These are phyloP conservation scores for Cicer judaicum DNA, from an alignment of 306 rosid species.

Conservation along the genomic window DNA sequence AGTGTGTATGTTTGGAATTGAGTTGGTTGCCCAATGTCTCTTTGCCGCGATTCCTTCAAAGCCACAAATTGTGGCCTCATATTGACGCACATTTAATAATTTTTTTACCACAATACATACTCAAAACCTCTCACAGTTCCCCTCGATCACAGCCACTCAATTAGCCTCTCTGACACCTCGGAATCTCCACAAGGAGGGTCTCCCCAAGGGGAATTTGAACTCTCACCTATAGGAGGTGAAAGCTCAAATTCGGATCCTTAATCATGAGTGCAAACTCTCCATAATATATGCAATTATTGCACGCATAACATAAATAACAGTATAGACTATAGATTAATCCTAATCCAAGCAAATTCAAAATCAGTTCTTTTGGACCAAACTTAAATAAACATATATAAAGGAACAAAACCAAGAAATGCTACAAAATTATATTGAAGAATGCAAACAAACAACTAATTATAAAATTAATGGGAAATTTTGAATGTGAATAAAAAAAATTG, in stretches of 20 bases:
- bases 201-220: background rate
- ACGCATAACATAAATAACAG: background rate
- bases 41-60: too few relatives aligned
- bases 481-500: background rate
- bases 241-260: background rate
- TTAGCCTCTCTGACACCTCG: too few relatives aligned
- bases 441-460: background rate
- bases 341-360: constrained; percentile 21
- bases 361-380: background rate
- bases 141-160: too few relatives aligned
- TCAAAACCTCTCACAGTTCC: too few relatives aligned
- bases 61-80: too few relatives aligned
- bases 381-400: background rate
- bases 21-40: too few relatives aligned
- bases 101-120: too few relatives aligned
- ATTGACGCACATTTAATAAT: too few relatives aligned
- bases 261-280: background rate
- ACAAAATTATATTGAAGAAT: constrained; percentile 18
- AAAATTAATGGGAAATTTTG: background rate
- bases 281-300: background rate
- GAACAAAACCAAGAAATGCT: constrained; percentile 25
- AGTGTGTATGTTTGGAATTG: too few relatives aligned
- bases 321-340: background rate
- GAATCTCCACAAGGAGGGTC: too few relatives aligned
- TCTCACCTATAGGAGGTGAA: background rate